These are phyloP conservation scores for Basidiobolus meristosporus DNA, from an alignment of 371 early-diverging fungal species.

Conservation along the genomic window DNA sequence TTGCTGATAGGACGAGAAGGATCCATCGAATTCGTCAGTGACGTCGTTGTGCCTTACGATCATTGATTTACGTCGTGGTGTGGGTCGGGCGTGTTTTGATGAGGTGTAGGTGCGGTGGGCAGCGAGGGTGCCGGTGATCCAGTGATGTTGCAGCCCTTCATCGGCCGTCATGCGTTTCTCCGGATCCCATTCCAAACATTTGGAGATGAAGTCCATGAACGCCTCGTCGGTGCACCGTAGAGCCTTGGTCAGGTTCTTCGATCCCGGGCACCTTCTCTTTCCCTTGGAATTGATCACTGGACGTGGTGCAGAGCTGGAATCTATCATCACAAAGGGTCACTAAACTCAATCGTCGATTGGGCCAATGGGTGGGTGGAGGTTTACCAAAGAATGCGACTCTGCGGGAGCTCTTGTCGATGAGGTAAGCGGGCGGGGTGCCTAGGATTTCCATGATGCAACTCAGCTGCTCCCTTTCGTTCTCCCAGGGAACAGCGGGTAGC, in stretches of 20 bases:
- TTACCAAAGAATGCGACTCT: slow-evolving; percentile 75
- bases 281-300: slow-evolving; percentile 72
- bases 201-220: slow-evolving; percentile 70
- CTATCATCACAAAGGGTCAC: too few relatives aligned
- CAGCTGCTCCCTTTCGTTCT: slow-evolving; percentile 88
- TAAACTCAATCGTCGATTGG: too few relatives aligned
- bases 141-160: slow-evolving; percentile 65
- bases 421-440: slow-evolving; percentile 55
- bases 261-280: slow-evolving; percentile 58
- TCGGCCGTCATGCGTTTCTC: slow-evolving; percentile 66
- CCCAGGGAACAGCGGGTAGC: slow-evolving; percentile 93
- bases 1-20: too few relatives aligned
- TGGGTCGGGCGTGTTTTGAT: too few relatives aligned
- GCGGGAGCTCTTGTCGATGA: slow-evolving; percentile 59
- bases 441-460: slow-evolving; percentile 84
- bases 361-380: too few relatives aligned
- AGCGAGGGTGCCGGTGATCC: slow-evolving; percentile 17
- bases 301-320: slow-evolving; percentile 44
- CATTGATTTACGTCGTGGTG: too few relatives aligned
- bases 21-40: too few relatives aligned
- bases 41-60: too few relatives aligned
- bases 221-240: slow-evolving; percentile 45
- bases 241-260: slow-evolving; percentile 48
- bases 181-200: slow-evolving; percentile 85
- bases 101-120: too few relatives aligned